These are phyloP conservation scores for Colletotrichum paranaense DNA, from an alignment of 2,329 filamentous ascomycete genomes.

Conservation along the genomic window DNA sequence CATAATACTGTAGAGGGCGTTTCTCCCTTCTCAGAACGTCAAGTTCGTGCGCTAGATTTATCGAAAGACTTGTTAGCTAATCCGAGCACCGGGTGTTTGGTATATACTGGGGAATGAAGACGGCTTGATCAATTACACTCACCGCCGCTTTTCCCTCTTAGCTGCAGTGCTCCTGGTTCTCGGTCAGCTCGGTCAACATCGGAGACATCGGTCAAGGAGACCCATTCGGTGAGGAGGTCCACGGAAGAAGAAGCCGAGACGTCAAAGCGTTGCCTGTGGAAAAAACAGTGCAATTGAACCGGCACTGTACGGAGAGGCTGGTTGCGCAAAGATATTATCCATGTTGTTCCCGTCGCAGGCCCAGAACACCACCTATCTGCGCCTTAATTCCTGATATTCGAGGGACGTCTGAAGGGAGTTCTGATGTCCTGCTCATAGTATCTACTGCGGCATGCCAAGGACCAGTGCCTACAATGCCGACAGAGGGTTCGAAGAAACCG, in stretches of 20 bases:
- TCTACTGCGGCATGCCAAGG: neutral
- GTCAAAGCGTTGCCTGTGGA: neutral
- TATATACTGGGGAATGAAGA: too few species aligned
- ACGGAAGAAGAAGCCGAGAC: neutral
- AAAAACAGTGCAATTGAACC: neutral
- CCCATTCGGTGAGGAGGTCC: neutral
- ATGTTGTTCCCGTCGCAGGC: neutral
- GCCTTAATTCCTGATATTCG: neutral
- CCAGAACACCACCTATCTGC: neutral
- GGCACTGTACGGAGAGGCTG: neutral
- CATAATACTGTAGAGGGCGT: too few species aligned
- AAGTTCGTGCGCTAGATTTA: too few species aligned
- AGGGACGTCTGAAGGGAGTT: neutral
- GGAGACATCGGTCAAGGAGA: neutral
- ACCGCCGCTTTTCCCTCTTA: too few species aligned
- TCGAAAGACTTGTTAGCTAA: too few species aligned
- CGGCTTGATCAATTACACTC: too few species aligned
- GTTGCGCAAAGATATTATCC: neutral
- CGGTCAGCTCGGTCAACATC: neutral
- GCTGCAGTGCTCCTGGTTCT: neutral
- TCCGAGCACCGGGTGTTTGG: too few species aligned
- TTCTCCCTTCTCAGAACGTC: too few species aligned
- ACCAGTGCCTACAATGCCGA: neutral
- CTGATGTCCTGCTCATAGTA: neutral
- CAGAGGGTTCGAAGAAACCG: conserved; percentile 24